A percentile compares a stretch with the other conserved stretches of the same genome.
These are phyloP conservation scores for Orbilia ellipsospora DNA, from an alignment of 2,329 filamentous ascomycete species.

Conservation along the genomic window DNA sequence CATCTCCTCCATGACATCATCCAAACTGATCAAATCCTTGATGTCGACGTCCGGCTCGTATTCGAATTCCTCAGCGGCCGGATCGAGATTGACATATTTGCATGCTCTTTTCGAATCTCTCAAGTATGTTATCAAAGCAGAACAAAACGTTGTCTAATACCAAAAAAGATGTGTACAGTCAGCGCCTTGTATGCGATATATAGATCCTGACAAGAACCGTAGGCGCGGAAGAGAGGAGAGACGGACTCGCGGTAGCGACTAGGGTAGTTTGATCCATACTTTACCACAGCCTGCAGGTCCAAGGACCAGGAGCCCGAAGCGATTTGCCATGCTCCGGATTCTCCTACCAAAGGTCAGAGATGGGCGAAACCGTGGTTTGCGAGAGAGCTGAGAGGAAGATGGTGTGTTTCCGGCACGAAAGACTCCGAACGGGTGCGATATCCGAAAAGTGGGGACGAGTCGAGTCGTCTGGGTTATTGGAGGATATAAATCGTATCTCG, in stretches of 20 bases:
- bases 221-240: conserved; percentile 16
- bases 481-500: not conserved
- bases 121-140: conserved; percentile 90
- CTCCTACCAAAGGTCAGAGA: conserved; percentile 61
- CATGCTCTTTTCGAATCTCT: conserved; percentile 68
- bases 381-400: not conserved
- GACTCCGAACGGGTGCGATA: conserved; percentile 47
- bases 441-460: conserved; percentile 41
- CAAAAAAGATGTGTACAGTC: not conserved
- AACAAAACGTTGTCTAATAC: conserved; percentile 86
- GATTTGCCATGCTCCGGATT: conserved; percentile 69
- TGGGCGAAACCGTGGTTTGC: conserved; percentile 5
- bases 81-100: conserved; percentile 85
- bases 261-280: conserved; percentile 65
- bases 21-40: conserved; percentile 90
- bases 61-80: conserved; percentile 90
- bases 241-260: conserved; percentile 26
- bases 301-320: conserved; percentile 95
- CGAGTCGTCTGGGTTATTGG: not conserved
- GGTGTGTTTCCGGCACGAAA: conserved; percentile 26
- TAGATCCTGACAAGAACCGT: too few relatives aligned
- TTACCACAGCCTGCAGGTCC: conserved; percentile 96
- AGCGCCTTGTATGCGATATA: too few relatives aligned
- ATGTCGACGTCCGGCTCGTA: conserved; percentile 95
- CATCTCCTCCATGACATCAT: conserved; percentile 97